Base-by-base conservation (phyloP, 2,329 filamentous ascomycete species). In the Sporothrix pseudoabietina region DNA sequence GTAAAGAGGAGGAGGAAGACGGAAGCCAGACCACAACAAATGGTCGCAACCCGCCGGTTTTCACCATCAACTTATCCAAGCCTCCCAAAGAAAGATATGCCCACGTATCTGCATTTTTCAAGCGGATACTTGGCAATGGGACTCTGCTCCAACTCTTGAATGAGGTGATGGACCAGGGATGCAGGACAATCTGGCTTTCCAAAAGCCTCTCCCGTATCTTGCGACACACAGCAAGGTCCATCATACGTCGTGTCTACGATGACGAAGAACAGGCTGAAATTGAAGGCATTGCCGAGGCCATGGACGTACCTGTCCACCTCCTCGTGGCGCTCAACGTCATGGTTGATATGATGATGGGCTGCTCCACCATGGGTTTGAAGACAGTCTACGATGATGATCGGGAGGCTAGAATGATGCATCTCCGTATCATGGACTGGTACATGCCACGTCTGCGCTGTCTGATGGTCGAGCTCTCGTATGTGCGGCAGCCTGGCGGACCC, bases 291-390 rank as follows among this genome's bases (percentile, higher is more conserved):
- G 55, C 55, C 1, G 30, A 35, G 3, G 30, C 14, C 2, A 59
- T 59, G 55, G 26, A 19, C 12, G 14, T 59, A 7, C 30, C 55
- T 4, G 30, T 59, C 12, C 14, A 59, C 16, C 14, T 59, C 30
- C 30, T 59, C 30, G 55, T 59, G 14, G 30, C 55, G 6, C 55
- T 35, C 30, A 35, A 59, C 16, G 55, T 32, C 12, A 19, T 59
- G 30, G 55, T 59, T 1, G 55, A 59, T 5, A 59, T 59, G 55
- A 59, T 59, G 55, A 59, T 35, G 55, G 55, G 55, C 55, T 59
- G 55, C 14, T 59, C 55, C 30, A 35, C 12, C 6, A 59, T 16
- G 12, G 55, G 55, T 3, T 2, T 59, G 55, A 32, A 19, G 6
- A 35, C 30, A 9, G 30, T 59, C 1, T 35, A 30, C 3, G 30